Base-by-base conservation (phyloP, 192 early-diverging fungal species). In the Pilobolus umbonatus region DNA sequence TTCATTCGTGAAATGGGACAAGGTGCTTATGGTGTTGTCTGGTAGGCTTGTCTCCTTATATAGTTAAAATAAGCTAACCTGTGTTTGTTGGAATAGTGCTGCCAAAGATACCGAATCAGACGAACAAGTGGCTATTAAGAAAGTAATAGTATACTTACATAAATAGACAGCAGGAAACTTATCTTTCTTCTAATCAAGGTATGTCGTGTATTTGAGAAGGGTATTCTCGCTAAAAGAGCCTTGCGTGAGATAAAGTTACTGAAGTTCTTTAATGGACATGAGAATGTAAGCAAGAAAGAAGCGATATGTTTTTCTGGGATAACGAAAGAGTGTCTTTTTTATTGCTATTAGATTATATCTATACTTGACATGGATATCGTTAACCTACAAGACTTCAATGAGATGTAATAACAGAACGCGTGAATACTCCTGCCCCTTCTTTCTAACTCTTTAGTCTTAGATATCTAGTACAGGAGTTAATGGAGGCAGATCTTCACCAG, bases 401-500 rank as follows among this genome's bases (percentile, higher is more conserved):
- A 98, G 78, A 85, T 98, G 79, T 87, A 80, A 64, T 62, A 52
- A 32, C 22, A 28, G 1, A 8, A 25, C 21, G 4, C 19, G 0
- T 5, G 30, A 35, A 25, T 11, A 21, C n/a, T 62, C 42, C 36
- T 50, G 3, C 45, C 48, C 17, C 22, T 31, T 51, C 38, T 26
- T 50, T 53, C 25, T 22, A 21, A 22, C 39, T 45, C 54, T 43
- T 30, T 34, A 55, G 19, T 36, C 44, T 36, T 51, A 75, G 75
- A 40, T 98, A 98, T 60, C 73, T 99, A 61, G 92, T 96, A 25
- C 92, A 99, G 79, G 97, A 95, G 61, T 73, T 99, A 40, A 99
- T 99, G 97, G 97, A 99, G 67, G 94, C 97, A n/a, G 97, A 99
- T 69, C 80, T 99, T 52, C 90, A 95, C 74, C 94, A 94, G 68